A percentile compares a stretch with the other conserved stretches of the same genome.
Evolutionary conservation across 164 flowering plant genomes (phyloP).

Genomic region (Protea cynaroides): DNA sequence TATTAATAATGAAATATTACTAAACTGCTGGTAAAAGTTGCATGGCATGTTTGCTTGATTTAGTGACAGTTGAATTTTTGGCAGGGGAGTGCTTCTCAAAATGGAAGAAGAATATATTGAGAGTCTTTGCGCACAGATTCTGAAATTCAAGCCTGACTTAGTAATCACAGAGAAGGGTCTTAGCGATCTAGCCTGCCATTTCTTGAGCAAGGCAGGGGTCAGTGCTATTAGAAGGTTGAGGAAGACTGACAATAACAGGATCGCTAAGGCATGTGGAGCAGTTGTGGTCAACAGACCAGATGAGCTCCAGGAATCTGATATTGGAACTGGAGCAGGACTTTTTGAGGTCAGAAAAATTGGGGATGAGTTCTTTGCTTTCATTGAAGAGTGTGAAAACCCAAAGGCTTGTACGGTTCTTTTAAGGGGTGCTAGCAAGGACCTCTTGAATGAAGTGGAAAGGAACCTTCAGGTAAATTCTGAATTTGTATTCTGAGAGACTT

Average conservation of each 20-base stretch:
- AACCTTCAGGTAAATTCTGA: conserved; percentile 67
- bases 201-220: conserved; percentile 89
- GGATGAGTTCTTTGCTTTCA: conserved; percentile 84
- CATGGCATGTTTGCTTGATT: not conserved
- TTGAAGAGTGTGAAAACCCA: conserved; percentile 88
- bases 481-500: too few species aligned
- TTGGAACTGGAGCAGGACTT: conserved; percentile 88
- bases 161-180: conserved; percentile 96
- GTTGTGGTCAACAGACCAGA: conserved; percentile 90
- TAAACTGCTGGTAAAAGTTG: too few species aligned
- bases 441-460: conserved; percentile 94
- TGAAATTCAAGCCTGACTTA: conserved; percentile 86
- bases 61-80: conserved; percentile 6
- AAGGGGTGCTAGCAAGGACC: conserved; percentile 97
- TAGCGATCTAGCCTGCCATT: conserved; percentile 95
- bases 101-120: conserved; percentile 95
- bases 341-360: conserved; percentile 97
- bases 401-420: conserved; percentile 92
- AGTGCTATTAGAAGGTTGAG: conserved; percentile 89
- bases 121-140: conserved; percentile 60
- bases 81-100: conserved; percentile 58
- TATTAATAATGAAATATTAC: too few species aligned
- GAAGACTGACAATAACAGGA: conserved; percentile 90
- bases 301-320: conserved; percentile 94
- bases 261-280: conserved; percentile 96